phyloP scores from a whole-genome alignment of 2,329 filamentous ascomycete genomes.

The Fusarium verticillioides region DNA sequence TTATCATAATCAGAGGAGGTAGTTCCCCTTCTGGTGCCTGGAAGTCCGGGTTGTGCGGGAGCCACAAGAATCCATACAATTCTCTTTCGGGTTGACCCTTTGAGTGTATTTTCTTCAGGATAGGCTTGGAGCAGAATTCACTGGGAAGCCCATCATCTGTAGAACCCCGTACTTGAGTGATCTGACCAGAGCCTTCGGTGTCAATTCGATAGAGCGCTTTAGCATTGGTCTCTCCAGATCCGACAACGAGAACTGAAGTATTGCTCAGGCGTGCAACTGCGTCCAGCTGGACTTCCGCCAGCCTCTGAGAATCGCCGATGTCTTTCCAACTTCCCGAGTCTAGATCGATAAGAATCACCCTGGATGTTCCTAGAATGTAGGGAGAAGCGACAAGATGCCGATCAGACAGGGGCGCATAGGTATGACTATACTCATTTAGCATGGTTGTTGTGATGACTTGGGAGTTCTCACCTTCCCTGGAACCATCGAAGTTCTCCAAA shows the following conservation, averaged over 20 bases:
- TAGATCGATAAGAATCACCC: conserved; percentile 54
- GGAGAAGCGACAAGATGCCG: conserved; percentile 50
- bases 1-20: conserved; percentile 61
- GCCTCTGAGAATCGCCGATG: conserved; percentile 44
- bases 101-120: conserved; percentile 48
- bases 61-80: conserved; percentile 60
- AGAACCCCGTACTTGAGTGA: conserved; percentile 49
- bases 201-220: conserved; percentile 52
- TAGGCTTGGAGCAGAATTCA: conserved; percentile 51
- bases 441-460: fast-evolving
- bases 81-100: conserved; percentile 44
- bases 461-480: conserved; percentile 46
- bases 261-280: conserved; percentile 51
- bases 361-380: conserved; percentile 48
- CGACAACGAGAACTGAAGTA: conserved; percentile 52
- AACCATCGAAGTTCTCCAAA: conserved; percentile 50
- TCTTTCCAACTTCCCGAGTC: conserved; percentile 45
- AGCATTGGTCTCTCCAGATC: conserved; percentile 47
- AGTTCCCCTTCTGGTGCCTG: conserved; percentile 49
- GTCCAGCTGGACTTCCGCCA: conserved; percentile 51
- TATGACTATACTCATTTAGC: conserved; percentile 47
- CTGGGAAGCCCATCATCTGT: conserved; percentile 47
- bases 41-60: conserved; percentile 60
- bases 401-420: conserved; percentile 53
- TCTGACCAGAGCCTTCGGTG: conserved; percentile 38